Conservation (phyloP, 768 basidiomycete species). For the Lactarius akahatsu region DNA sequence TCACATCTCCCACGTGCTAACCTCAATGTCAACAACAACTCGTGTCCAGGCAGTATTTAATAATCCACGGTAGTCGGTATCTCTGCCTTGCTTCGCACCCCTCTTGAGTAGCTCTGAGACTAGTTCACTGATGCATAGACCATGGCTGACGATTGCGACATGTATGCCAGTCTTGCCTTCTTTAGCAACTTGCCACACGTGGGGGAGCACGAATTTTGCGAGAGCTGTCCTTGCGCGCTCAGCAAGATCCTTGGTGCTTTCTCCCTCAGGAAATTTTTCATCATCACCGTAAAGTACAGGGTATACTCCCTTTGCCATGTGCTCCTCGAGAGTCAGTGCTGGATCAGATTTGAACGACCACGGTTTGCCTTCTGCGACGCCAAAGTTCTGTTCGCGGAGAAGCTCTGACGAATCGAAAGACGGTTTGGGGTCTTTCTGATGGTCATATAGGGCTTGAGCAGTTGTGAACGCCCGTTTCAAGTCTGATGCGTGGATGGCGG, state of each 20-base stretch:
- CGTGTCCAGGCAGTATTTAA: conserved; percentile 71
- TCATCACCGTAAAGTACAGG: conserved; percentile 47
- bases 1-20: conserved; percentile 32
- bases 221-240: conserved; percentile 53
- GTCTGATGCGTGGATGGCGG: conserved; percentile 63
- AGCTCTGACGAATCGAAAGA: conserved; percentile 48
- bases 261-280: conserved; percentile 67
- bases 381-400: conserved; percentile 69
- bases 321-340: conserved; percentile 40
- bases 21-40: conserved; percentile 49
- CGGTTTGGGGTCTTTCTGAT: conserved; percentile 48
- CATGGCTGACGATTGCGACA: conserved; percentile 73
- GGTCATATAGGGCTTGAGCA: conserved; percentile 53
- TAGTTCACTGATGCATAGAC: conserved; percentile 58
- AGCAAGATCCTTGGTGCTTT: conserved; percentile 63
- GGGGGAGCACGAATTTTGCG: conserved; percentile 53
- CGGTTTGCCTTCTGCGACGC: conserved; percentile 63
- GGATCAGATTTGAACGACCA: conserved; percentile 38
- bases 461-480: conserved; percentile 64
- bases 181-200: conserved; percentile 47
- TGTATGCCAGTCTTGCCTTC: conserved; percentile 45
- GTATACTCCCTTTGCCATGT: conserved; percentile 53
- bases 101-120: conserved; percentile 50
- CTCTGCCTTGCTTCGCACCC: conserved; percentile 38
- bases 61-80: conserved; percentile 49